Base-by-base conservation (phyloP, 179 eudicot species). In the Spergularia azorica region DNA sequence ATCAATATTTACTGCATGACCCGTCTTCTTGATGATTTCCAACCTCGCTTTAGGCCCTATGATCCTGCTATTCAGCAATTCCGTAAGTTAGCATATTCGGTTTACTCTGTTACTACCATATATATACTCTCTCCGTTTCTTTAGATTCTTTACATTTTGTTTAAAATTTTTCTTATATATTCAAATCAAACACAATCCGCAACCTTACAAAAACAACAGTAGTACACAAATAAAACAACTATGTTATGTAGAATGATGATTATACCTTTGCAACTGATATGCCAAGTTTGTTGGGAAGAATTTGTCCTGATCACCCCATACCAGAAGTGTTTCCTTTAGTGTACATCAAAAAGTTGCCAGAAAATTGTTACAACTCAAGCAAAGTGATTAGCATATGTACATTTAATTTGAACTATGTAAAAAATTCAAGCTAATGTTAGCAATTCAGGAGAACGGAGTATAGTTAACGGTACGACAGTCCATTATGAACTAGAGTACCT, bases 231-330 rank as follows among this genome's bases (percentile, higher is more conserved):
- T 5, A 41, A 39, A 2, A 56, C 0, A 1, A 7, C 20, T 17
- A 17, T 3, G 14, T 16, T 64, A 18, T 26, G 15, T 21, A 21
- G 21, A 21, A 16, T 67, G 20, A 54, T 9, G 26, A 4, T 0
- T 1, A 41, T 61, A 89, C 95, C 92, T 89, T 75, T 84, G 88
- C 66, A 91, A 67, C 18, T 88, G 87, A 71, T 85, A 68, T 52
- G 78, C 95, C 55, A 86, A 65, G 18, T 46, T 54, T 17, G 74
- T 75, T 4, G 95, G 95, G 82, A 91, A 91, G 51, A 91, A 59
- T 3, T 64, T 82, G 81, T 91, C 95, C 36, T 89, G 76, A 21
- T 89, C 91, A 4, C 95, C 95, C 95, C 93, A 91, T 65, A 91
- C 75, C 13, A 91, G 84, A 74, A 91, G 82, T 52, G 86, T 80